Conservation (phyloP, 345 rosid genomes). For the Mangifera indica region DNA sequence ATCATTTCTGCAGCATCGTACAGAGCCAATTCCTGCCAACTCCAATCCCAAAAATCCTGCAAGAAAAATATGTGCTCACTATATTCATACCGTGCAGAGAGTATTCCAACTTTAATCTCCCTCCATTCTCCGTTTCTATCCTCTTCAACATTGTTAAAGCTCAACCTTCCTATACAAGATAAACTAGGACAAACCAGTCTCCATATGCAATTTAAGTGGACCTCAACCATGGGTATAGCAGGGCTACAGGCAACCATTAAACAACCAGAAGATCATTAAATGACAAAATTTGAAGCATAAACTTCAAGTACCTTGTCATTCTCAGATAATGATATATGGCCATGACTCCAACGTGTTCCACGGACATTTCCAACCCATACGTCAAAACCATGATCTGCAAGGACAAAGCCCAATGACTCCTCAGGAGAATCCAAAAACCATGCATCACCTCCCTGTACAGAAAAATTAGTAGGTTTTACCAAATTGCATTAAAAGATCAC, state of each 20-base stretch:
- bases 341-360: conserved; percentile 84
- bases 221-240: conserved; percentile 2
- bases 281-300: not conserved
- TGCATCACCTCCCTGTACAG: conserved; percentile 69
- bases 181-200: not conserved
- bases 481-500: not conserved
- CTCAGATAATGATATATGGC: conserved; percentile 68
- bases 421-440: conserved; percentile 75
- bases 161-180: not conserved
- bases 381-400: conserved; percentile 88
- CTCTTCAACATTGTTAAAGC: not conserved
- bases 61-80: conserved; percentile 17
- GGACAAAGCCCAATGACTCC: conserved; percentile 76
- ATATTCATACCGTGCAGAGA: not conserved
- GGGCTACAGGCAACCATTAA: conserved; percentile 12
- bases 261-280: conserved; percentile 6
- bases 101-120: not conserved
- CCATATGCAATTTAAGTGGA: not conserved
- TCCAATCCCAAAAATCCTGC: conserved; percentile 97
- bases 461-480: not conserved
- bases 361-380: conserved; percentile 95
- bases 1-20: conserved; percentile 79
- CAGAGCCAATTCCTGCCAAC: conserved; percentile 93
- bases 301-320: conserved; percentile 58
- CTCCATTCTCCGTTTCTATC: not conserved